Evolutionary conservation across 345 rosid genomes (phyloP), one percentile per base, ranked within the genome.

Genomic region (Fremontodendron californicum): DNA sequence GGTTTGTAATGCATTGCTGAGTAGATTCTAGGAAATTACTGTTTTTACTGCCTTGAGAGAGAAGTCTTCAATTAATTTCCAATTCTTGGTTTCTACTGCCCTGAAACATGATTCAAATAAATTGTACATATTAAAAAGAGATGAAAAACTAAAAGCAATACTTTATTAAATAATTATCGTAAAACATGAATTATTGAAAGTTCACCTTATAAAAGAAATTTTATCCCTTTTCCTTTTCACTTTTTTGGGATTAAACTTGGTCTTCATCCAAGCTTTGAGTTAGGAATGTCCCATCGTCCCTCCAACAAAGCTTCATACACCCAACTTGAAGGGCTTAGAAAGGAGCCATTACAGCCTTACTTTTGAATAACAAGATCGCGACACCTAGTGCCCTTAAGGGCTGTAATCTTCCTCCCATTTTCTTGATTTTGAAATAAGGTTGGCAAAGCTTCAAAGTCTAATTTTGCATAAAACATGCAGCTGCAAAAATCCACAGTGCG

Each of bases 1-100:
- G 65, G 35, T 39, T 73, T 73, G 76, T 73, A 9, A 29, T 60
- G 35, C 64, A 60, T 60, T 54, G 45, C 49, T 15, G 15, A 39
- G 35, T 40, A 23, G 37, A 13, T 73, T 55, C 15, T 13, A 55
- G 37, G 49, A 55, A 35, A 73, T 54, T 55, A 35, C 55, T 33
- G n/a, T 51, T 70, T 43, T 49, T 51, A 49, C 60, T 33, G 27
- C 7, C 25, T 18, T 19, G 25, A 25, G 37, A 48, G 74, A 1
- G 27, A 29, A 31, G 54, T 68, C 39, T 70, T 52, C 45, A 51
- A 71, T 39, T n/a, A 11, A n/a, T 9, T 71, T 49, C 40, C 67
- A 33, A 16, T 62, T 62, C 21, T 62, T 62, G 21, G 10, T 62
- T 31, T 6, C 9, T 33, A 25, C 63, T 62, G 21, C 3, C 55